Percentiles rank a stretch among this genome's conserved stretches.
These are phyloP conservation scores for Colletotrichum chrysophilum DNA, from an alignment of 2,329 filamentous ascomycete genomes.

Conservation along the genomic window DNA sequence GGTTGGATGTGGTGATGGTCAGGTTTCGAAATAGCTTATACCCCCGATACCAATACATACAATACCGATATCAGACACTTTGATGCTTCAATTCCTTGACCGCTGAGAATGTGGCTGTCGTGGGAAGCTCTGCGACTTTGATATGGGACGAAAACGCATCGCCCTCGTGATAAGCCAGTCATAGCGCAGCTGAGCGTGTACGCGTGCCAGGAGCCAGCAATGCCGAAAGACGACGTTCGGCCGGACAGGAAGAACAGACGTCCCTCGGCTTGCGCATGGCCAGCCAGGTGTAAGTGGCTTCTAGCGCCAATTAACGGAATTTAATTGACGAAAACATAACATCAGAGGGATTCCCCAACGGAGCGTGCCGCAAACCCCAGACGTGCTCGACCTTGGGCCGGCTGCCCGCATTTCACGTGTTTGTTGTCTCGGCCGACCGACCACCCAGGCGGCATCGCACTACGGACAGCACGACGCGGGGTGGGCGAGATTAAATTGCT, in stretches of 20 bases:
- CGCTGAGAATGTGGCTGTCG: background rate
- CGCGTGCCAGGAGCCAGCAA: background rate
- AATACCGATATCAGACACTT: background rate
- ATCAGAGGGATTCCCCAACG: background rate
- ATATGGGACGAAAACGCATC: background rate
- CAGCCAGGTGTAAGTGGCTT: background rate
- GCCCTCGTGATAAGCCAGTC: background rate
- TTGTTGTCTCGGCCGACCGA: conserved; percentile 2
- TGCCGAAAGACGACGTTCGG: background rate
- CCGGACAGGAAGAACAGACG: background rate
- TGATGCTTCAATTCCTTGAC: background rate
- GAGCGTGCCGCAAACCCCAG: background rate
- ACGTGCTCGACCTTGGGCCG: background rate
- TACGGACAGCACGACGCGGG: conserved; percentile 10
- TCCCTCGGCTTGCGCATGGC: conserved; percentile 5
- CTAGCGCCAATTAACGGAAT: background rate
- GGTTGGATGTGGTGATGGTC: background rate
- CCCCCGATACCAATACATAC: background rate
- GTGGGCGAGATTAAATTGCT: conserved; percentile 1
- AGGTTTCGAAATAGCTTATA: background rate
- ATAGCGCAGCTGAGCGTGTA: background rate
- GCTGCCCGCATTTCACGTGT: conserved; percentile 16
- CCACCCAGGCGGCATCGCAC: background rate
- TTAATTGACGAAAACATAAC: conserved; percentile 1
- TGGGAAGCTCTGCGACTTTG: background rate